Base-by-base conservation (phyloP, 2,329 filamentous ascomycete species). In the Tolypocladium sp. region DNA sequence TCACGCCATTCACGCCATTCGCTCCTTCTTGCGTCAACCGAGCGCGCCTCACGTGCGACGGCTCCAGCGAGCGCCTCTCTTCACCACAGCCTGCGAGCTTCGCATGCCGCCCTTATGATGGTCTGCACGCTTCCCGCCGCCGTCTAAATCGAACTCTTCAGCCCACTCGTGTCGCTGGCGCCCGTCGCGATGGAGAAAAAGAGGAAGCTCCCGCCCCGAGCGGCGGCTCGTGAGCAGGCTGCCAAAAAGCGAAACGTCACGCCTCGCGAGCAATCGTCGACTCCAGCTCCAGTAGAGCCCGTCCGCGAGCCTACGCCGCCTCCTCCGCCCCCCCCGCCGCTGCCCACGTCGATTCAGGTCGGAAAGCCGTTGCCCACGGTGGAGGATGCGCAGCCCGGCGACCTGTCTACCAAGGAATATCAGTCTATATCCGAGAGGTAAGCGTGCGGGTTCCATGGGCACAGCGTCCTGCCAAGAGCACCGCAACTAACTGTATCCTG, bases 341-440 rank as follows among this genome's bases (percentile, higher is more conserved):
- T 92, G 58, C 89, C 89, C 33, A 84, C 79, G 62, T 84, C 82
- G 53, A 74, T 92, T 41, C 76, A 81, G 65, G 74, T 87, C 2
- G 86, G 85, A 55, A 84, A 88, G 67, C 86, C 89, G 20, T 75
- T 93, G 38, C 90, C 90, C 2, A 90, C 86, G 0, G 80, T 92
- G 17, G 81, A 87, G 64, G 79, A 83, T 55, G 78, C 85, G 20
- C 90, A 94, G 69, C 74, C 85, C 0, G 79, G 83, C 9, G 79
- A 86, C 62, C 76, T 92, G 8, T 75, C 86, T 0, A 68, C 74
- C 5, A 82, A 81, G 63, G 88, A 91, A 17, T 93, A 87, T 68
- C 90, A 92, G 73, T 84, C 84, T 30, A 80, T 92, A 46, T 82
- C 85, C 59, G 88, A 91, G 70, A 91, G 87, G 87, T 87, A 73